Evolutionary conservation across 306 rosid species (phyloP).

Genomic region (Alnus rubra): DNA sequence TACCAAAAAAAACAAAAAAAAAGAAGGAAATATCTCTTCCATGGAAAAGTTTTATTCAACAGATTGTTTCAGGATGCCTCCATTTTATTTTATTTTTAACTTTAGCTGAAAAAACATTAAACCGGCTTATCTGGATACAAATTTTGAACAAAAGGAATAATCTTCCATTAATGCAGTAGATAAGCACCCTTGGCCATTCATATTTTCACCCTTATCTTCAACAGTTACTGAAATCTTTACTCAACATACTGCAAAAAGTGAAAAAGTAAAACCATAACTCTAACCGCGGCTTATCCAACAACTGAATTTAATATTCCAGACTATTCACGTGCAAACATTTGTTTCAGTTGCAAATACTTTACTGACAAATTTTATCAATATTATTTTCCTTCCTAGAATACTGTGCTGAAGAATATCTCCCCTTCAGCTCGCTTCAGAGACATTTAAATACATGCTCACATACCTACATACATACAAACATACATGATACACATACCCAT

Average conservation of each 20-base stretch:
- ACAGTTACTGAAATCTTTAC: slow-evolving; percentile 27
- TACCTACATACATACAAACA: not conserved
- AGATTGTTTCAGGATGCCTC: not conserved
- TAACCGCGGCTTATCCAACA: slow-evolving; percentile 8
- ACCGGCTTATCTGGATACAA: slow-evolving; percentile 2
- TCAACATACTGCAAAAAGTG: slow-evolving; percentile 13
- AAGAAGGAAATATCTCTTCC: not conserved
- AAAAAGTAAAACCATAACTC: slow-evolving; percentile 4
- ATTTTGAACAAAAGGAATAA: slow-evolving; percentile 15
- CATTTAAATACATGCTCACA: not conserved
- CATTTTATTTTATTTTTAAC: not conserved
- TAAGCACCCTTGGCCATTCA: not conserved
- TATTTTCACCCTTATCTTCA: slow-evolving; percentile 29
- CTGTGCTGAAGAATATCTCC: slow-evolving; percentile 3
- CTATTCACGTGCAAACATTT: slow-evolving; percentile 8
- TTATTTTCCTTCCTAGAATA: not conserved
- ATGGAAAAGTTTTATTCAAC: not conserved
- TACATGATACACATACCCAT: not conserved
- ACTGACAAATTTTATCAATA: not conserved
- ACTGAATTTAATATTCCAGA: not conserved
- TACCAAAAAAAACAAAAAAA: not conserved
- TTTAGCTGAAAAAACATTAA: not conserved
- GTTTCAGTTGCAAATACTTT: slow-evolving; percentile 9
- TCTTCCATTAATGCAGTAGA: slow-evolving; percentile 29
- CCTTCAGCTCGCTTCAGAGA: slow-evolving; percentile 21